Evolutionary conservation across 192 early-diverging fungal species (phyloP).

Genomic region (Bifiguratus adelaidae): DNA sequence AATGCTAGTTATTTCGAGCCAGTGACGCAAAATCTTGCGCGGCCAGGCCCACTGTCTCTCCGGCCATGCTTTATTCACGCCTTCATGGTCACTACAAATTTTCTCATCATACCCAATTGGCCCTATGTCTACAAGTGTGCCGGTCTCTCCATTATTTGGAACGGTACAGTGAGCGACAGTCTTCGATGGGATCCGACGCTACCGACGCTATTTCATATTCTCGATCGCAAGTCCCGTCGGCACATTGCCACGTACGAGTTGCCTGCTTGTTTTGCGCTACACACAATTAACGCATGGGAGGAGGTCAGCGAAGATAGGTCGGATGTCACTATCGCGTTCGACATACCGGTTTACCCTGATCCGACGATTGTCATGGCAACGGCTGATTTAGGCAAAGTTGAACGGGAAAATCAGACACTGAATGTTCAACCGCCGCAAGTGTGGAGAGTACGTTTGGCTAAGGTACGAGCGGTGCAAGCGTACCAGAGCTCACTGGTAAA

Average conservation of each 20-base stretch:
- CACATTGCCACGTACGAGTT: conserved; percentile 31
- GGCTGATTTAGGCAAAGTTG: conserved; percentile 8
- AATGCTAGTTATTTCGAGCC: conserved; percentile 9
- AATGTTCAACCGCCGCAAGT: conserved; percentile 15
- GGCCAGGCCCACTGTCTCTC: conserved; percentile 9
- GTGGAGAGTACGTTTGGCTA: conserved; percentile 13
- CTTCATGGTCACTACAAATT: conserved; percentile 29
- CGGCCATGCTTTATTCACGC: conserved; percentile 34
- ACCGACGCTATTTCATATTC: conserved; percentile 27
- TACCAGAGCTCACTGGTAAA: neutral
- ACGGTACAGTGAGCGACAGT: conserved; percentile 24
- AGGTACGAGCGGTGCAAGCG: conserved; percentile 8
- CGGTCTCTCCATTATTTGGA: conserved; percentile 24
- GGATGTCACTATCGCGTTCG: conserved; percentile 15
- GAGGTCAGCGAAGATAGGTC: conserved; percentile 14
- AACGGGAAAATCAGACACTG: conserved; percentile 7
- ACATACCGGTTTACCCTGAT: conserved; percentile 20
- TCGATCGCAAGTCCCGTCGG: conserved; percentile 22
- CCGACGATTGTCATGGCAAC: conserved; percentile 23
- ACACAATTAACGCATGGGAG: conserved; percentile 37
- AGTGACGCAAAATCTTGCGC: conserved; percentile 16
- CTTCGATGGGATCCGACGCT: conserved; percentile 29
- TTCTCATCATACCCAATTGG: conserved; percentile 32
- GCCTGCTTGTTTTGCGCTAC: conserved; percentile 29
- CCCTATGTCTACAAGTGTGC: conserved; percentile 28